Base-by-base conservation (phyloP, 2,329 filamentous ascomycete genomes). In the Xylaria sp. region DNA sequence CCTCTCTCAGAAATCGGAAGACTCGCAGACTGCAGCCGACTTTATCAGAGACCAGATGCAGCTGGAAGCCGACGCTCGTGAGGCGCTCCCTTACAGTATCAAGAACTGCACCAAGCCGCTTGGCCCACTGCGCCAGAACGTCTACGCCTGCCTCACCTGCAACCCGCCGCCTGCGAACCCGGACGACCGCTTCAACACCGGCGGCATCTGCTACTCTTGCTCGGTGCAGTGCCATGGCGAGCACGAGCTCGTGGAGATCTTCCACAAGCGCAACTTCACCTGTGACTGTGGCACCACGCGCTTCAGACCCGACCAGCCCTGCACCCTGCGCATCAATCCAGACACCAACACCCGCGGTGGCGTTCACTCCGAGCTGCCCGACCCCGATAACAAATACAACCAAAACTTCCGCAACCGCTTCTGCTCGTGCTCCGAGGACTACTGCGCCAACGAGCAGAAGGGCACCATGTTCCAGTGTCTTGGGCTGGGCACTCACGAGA, bases 381-480 rank as follows among this genome's bases (percentile, higher is more conserved):
- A 90, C 18, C 83, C 84, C 48, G 89, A 86, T 72, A 98, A 99
- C 83, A 91, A 88, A 75, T 99, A 99, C 83, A 97, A 98, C 77
- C 92, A 98, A 69, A 99, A 99, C 83, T 99, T 97, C 76, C 87
- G 89, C 73, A 98, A 98, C 76, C 88, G 86, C 53, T 99, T 99
- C 82, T 99, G 96, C 79, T 93, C 92, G 1, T 99, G 96, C 77
- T 88, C 88, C 35, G 91, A 94, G 76, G 89, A 94, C 68, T 99
- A 99, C 78, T 92, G 98, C 78, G 90, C 95, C 0, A 88, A 95
- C 57, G 86, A 92, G 78, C 94, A 99, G 79, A 97, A 95, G 75
- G 95, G 95, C 0, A 98, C 94, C 47, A 99, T 99, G 96, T 99
- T 97, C 75, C 96, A 99, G 80, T 99, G 96, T 78, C 80, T 98